A percentile compares a stretch with the other conserved stretches of the same genome.
These are phyloP conservation scores for Skeletonema costatum DNA, from an alignment of 108 stramenopile species.

Conservation along the genomic window DNA sequence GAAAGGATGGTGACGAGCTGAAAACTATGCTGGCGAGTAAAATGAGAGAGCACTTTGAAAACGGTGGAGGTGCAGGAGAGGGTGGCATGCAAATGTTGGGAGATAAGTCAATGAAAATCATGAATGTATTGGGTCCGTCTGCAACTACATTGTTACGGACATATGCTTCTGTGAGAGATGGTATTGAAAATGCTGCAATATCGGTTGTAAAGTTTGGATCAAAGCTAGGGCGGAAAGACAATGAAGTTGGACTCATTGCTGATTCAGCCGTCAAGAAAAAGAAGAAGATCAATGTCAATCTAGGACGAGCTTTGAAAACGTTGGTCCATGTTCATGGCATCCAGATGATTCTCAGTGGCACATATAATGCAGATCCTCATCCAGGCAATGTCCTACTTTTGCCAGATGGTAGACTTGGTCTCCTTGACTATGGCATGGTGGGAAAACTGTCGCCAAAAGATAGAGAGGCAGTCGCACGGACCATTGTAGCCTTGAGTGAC, in stretches of 20 bases:
- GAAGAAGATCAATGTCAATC: conserved; percentile 29
- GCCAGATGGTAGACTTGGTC: conserved; percentile 67
- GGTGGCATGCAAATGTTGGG: conserved; percentile 56
- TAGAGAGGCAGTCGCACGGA: conserved; percentile 35
- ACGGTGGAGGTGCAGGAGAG: conserved; percentile 48
- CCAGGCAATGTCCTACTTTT: conserved; percentile 69
- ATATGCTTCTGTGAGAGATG: conserved; percentile 31
- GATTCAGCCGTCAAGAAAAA: conserved; percentile 3
- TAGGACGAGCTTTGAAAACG: conserved; percentile 51
- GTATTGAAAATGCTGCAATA: conserved; percentile 16
- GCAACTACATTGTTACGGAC: conserved; percentile 22
- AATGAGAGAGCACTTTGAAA: conserved; percentile 51
- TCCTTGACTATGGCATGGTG: conserved; percentile 86
- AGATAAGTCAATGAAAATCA: conserved; percentile 11
- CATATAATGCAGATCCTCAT: conserved; percentile 82
- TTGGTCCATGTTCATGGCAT: conserved; percentile 65
- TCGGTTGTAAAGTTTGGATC: conserved; percentile 13
- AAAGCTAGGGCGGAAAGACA: conserved; percentile 6
- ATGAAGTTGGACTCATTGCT: conserved; percentile 5
- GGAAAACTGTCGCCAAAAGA: conserved; percentile 32
- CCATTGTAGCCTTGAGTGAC: conserved; percentile 35
- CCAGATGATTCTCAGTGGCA: conserved; percentile 59
- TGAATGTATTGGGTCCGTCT: conserved; percentile 7
- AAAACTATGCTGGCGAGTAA: conserved; percentile 20
- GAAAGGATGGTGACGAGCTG: conserved; percentile 41